Evolutionary conservation across 352 stramenopile genomes (phyloP), one percentile per base, ranked within the genome.

Genomic region (Phytophthora boehmeriae): DNA sequence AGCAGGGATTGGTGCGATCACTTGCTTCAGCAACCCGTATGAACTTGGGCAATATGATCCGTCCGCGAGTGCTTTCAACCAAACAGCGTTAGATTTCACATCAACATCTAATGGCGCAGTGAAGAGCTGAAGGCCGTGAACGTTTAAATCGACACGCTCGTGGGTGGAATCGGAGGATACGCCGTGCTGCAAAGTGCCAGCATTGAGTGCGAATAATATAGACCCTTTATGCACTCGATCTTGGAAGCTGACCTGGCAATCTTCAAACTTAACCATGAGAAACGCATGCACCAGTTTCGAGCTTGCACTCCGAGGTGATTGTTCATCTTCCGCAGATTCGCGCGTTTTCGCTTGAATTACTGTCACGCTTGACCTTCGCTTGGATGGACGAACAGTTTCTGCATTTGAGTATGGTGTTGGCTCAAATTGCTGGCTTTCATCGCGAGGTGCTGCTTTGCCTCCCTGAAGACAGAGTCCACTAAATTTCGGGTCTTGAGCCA

Each of bases 221-320:
- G 80, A 89, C 5, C 83, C 82, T 78, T 93, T 93, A 62, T 89
- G 66, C 5, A 63, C 25, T 10, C 78, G 64, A 34, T 93, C 83
- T 64, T 92, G 83, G n/a, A 92, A 35, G 44, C 68, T 90, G 32
- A 93, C 75, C 64, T 95, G 86, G n/a, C 71, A 86, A 50, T 95
- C 86, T 60, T 89, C 72, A 25, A 93, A 90, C 23, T 86, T 85
- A 8, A 93, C 73, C 45, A 89, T 79, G 14, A 93, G 61, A 39
- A 89, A 90, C 2, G 79, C 69, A 8, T 85, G 65, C 8, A 80
- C 70, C n/a, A 81, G 8, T 8, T 64, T 69, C 1, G 43, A 62
- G 28, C 10, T 60, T 35, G 32, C 28, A 22, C 20, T 22, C 28
- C 32, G 54, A 51, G 58, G 35, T 8, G 54, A 25, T 19, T 45